Evolutionary conservation across 352 stramenopile genomes (phyloP).

Genomic region (Aphanomyces stellatus): DNA sequence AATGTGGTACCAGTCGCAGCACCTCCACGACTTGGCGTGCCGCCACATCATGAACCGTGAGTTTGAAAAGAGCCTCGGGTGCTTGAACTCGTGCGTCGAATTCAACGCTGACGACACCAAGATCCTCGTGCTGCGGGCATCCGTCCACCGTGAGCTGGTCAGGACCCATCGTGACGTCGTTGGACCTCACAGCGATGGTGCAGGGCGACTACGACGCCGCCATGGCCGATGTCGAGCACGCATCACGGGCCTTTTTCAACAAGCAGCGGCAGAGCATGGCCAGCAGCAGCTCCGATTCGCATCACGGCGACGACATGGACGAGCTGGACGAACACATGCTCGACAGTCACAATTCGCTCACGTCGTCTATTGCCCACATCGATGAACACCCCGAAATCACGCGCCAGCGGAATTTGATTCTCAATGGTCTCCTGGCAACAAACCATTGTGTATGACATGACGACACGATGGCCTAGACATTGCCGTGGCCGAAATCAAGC

Average conservation of each 20-base stretch:
- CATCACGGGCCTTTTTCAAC: slow-evolving; percentile 5
- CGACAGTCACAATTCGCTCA: slow-evolving; percentile 15
- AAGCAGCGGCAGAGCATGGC: not conserved
- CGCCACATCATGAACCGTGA: slow-evolving; percentile 40
- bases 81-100: slow-evolving; percentile 52
- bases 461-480: slow-evolving; percentile 2
- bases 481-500: not conserved
- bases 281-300: not conserved
- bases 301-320: not conserved
- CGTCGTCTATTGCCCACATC: not conserved
- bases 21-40: slow-evolving; percentile 59
- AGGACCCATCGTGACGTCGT: not conserved
- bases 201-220: slow-evolving; percentile 12
- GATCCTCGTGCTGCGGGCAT: slow-evolving; percentile 58
- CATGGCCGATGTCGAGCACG: slow-evolving; percentile 11
- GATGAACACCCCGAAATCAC: slow-evolving; percentile 52
- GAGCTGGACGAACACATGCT: slow-evolving; percentile 27
- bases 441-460: slow-evolving; percentile 22
- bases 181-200: not conserved
- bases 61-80: slow-evolving; percentile 48
- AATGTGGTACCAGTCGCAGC: slow-evolving; percentile 53
- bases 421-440: slow-evolving; percentile 47
- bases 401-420: slow-evolving; percentile 59
- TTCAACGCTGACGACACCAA: slow-evolving; percentile 59
- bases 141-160: slow-evolving; percentile 50